Conservation (phyloP, 352 stramenopile species). For the Pythium volutum region DNA sequence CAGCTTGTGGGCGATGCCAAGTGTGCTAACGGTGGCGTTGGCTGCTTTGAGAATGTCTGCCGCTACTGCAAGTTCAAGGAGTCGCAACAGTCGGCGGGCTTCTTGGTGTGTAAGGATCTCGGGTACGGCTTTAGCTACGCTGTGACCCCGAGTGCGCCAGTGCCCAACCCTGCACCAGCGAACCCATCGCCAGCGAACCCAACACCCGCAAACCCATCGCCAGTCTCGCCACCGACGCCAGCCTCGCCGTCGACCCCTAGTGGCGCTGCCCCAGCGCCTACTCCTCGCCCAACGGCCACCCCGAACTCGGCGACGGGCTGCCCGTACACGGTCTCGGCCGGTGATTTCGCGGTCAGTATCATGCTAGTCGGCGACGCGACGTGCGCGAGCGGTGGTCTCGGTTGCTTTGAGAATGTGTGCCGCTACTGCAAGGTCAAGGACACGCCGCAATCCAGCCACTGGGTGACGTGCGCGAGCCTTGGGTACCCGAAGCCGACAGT, state of each 20-base stretch:
- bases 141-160: no score
- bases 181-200: background rate
- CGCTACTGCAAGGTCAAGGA: slow-evolving; percentile 5
- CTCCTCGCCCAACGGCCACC: no score
- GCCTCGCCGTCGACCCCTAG: no score
- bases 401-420: slow-evolving; percentile 4
- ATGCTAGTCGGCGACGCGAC: background rate
- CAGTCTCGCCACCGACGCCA: no score
- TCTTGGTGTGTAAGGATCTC: background rate
- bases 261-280: no score
- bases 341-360: background rate
- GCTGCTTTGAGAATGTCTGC: slow-evolving; percentile 31
- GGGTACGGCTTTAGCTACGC: background rate
- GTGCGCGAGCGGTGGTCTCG: background rate
- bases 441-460: background rate
- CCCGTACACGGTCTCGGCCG: background rate
- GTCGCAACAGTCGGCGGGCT: slow-evolving; percentile 5
- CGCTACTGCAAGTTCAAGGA: slow-evolving; percentile 34
- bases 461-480: no score
- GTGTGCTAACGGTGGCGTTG: slow-evolving; percentile 14
- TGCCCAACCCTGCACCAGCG: no score
- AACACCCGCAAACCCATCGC: background rate
- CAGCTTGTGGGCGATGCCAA: slow-evolving; percentile 21
- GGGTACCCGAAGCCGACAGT: no score
- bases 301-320: background rate